Conservation (phyloP, 2,329 filamentous ascomycete species). For the Botryotinia narcissicola region DNA sequence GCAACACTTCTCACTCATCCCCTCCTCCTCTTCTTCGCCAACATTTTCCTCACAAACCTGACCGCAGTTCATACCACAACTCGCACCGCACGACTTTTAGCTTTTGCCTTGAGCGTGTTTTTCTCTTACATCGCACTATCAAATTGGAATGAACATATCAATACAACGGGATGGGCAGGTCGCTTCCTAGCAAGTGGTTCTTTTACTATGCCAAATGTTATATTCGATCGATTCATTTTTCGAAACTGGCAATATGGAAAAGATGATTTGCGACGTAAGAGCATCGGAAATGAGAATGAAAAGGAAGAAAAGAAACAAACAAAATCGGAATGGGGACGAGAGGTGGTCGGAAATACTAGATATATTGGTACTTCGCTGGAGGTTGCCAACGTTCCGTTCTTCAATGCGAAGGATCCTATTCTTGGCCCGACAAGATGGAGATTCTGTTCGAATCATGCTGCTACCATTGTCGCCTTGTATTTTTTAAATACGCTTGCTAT, state of each 20-base stretch:
- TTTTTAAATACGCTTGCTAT: neutral
- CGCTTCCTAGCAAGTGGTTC: neutral
- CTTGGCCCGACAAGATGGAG: neutral
- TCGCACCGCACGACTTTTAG: neutral
- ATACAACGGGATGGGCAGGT: neutral
- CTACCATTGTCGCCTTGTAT: neutral
- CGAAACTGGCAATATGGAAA: neutral
- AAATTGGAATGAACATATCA: neutral
- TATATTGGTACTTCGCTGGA: neutral
- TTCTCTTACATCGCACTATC: neutral
- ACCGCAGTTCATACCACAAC: neutral
- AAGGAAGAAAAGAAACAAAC: neutral
- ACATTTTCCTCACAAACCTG: neutral
- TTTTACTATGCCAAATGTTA: neutral
- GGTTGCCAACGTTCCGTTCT: neutral
- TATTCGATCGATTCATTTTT: neutral
- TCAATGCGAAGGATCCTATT: neutral
- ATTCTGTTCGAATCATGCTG: neutral
- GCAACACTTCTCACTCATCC: neutral
- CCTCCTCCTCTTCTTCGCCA: neutral
- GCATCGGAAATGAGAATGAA: accelerated
- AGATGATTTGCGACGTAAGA: neutral
- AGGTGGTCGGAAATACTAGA: neutral
- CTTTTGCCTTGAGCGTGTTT: neutral
- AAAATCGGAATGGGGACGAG: neutral